Evolutionary conservation across 1,284 basidiomycete genomes (phyloP).

Genomic region (Malassezia cuniculi): DNA sequence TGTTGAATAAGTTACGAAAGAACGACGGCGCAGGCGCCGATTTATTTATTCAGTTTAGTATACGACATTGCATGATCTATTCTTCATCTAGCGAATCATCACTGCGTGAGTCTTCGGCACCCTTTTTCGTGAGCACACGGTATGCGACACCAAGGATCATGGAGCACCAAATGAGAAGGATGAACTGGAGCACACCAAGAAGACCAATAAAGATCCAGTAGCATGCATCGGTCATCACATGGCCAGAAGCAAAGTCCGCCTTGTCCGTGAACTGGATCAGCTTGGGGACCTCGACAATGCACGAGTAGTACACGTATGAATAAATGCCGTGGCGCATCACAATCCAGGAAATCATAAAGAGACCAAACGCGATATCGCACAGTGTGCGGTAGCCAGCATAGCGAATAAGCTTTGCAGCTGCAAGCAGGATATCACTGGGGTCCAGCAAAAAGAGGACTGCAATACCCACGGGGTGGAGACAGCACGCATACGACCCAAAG

Average conservation of each 20-base stretch:
- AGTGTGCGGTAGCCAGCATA: conserved; percentile 60
- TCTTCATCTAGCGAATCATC: conserved; percentile 16
- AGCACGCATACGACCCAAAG: conserved; percentile 62
- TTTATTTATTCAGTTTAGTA: background rate
- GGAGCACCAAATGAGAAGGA: conserved; percentile 72
- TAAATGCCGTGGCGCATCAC: conserved; percentile 36
- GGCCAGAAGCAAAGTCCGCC: conserved; percentile 7
- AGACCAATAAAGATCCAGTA: conserved; percentile 18
- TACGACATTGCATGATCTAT: background rate
- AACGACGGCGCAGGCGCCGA: too few relatives aligned
- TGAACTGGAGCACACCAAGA: conserved; percentile 48
- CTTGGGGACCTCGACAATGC: conserved; percentile 16
- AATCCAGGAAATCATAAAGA: conserved; percentile 49
- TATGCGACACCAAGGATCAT: conserved; percentile 72
- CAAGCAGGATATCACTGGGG: conserved; percentile 75
- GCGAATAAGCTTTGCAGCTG: conserved; percentile 76
- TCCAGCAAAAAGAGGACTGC: conserved; percentile 86
- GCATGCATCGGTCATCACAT: conserved; percentile 6
- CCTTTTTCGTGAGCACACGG: conserved; percentile 61
- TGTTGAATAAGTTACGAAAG: background rate
- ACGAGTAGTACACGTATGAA: conserved; percentile 25
- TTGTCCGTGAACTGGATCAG: conserved; percentile 15
- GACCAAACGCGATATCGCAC: conserved; percentile 65
- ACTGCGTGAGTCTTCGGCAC: conserved; percentile 58
- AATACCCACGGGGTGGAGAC: conserved; percentile 76